A percentile compares a stretch with the other conserved stretches of the same genome.
Evolutionary conservation across 768 basidiomycete species (phyloP).

Genomic region (Tylopilus sp.): DNA sequence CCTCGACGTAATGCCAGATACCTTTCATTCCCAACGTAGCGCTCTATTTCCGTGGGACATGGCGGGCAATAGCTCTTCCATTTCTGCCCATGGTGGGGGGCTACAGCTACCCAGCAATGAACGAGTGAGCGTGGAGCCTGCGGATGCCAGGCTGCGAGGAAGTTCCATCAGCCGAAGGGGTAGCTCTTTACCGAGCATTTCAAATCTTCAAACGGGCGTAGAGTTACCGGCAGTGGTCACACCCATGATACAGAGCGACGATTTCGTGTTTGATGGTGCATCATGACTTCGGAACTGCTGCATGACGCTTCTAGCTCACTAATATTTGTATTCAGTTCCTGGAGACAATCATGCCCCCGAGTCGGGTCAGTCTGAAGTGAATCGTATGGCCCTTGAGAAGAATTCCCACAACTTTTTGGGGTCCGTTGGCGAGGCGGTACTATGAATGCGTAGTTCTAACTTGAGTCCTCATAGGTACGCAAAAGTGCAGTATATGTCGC

Average conservation of each 20-base stretch:
- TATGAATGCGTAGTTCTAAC: conserved; percentile 10
- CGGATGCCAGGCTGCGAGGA: conserved; percentile 51
- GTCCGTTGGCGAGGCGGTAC: conserved; percentile 37
- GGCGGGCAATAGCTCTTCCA: conserved; percentile 64
- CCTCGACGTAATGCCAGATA: conserved; percentile 39
- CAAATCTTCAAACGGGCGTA: conserved; percentile 37
- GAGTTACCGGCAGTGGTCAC: conserved; percentile 50
- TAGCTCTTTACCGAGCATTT: conserved; percentile 54
- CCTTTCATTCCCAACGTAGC: conserved; percentile 56
- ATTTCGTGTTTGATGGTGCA: conserved; percentile 66
- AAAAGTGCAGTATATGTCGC: conserved; percentile 68
- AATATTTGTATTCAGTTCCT: conserved; percentile 20
- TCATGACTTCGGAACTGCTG: no score
- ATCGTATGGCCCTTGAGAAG: conserved; percentile 61
- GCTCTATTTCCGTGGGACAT: conserved; percentile 84
- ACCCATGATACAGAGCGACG: conserved; percentile 43
- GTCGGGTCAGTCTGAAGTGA: conserved; percentile 53
- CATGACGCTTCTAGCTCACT: no score
- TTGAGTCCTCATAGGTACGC: conserved; percentile 51
- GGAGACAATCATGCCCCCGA: conserved; percentile 34
- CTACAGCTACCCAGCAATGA: conserved; percentile 37
- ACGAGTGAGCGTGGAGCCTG: conserved; percentile 46
- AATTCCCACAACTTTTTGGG: conserved; percentile 81
- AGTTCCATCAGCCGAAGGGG: conserved; percentile 54
- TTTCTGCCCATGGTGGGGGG: conserved; percentile 35